phyloP scores from a whole-genome alignment of 768 basidiomycete species.

The Termitomyces sp. region DNA sequence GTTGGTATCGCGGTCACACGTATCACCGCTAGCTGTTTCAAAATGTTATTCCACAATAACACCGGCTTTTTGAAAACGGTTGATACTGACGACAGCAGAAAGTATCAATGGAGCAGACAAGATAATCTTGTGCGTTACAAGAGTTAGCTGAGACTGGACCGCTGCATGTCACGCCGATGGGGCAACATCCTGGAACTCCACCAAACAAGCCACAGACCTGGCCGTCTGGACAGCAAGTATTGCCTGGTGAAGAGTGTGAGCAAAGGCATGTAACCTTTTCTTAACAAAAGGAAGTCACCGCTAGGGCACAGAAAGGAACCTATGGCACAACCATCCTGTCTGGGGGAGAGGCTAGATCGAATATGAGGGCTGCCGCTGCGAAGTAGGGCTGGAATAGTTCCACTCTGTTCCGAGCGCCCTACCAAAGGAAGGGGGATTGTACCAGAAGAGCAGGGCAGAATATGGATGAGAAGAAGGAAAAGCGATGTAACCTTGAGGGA shows the following conservation, averaged over 20 bases:
- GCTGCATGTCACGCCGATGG: background rate
- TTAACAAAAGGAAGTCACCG: background rate
- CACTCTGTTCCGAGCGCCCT: background rate
- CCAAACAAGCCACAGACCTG: background rate
- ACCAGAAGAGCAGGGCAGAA: background rate
- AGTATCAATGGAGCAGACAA: background rate
- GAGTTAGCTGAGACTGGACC: too few species aligned
- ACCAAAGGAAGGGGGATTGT: background rate
- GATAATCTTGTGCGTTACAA: background rate
- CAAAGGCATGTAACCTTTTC: background rate
- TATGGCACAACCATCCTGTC: background rate
- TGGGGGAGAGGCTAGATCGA: background rate
- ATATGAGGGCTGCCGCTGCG: background rate
- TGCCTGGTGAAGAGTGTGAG: background rate
- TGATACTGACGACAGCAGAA: background rate
- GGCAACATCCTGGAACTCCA: background rate
- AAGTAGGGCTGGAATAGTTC: slow-evolving; percentile 5
- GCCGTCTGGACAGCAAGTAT: background rate
- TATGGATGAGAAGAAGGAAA: background rate
- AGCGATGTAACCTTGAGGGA: background rate
- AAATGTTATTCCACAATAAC: too few species aligned
- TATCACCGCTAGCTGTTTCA: background rate
- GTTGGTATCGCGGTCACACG: background rate
- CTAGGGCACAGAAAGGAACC: slow-evolving; percentile 10
- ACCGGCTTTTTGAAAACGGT: too few species aligned